Conservation (phyloP, 371 early-diverging fungal species). For the Syncephalastrum racemosum region DNA sequence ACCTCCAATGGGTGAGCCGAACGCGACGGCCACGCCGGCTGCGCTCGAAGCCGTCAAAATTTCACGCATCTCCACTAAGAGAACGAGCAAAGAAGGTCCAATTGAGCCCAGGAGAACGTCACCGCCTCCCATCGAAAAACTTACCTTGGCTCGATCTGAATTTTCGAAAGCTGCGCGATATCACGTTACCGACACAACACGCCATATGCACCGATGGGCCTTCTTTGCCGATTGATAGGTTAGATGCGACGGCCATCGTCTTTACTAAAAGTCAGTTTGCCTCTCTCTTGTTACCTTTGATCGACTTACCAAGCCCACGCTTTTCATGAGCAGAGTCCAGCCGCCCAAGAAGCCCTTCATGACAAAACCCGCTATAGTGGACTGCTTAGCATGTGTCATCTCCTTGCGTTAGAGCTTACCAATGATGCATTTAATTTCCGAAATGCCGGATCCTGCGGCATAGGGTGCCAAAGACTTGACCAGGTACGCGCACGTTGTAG, state of each 20-base stretch:
- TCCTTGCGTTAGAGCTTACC: slow-evolving; percentile 36
- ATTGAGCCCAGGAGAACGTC: background rate
- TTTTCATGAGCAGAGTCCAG: slow-evolving; percentile 88
- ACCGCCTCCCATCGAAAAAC: background rate
- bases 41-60: slow-evolving; percentile 92
- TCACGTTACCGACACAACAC: slow-evolving; percentile 88
- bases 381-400: background rate
- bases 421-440: slow-evolving; percentile 95
- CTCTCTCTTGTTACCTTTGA: background rate
- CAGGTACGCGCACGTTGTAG: slow-evolving; percentile 55
- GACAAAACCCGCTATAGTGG: slow-evolving; percentile 74
- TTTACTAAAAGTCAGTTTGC: slow-evolving; percentile 15
- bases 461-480: slow-evolving; percentile 78
- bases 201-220: slow-evolving; percentile 96
- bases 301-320: slow-evolving; percentile 67
- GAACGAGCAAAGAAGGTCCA: background rate
- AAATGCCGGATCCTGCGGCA: slow-evolving; percentile 95
- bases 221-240: slow-evolving; percentile 91
- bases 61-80: slow-evolving; percentile 79
- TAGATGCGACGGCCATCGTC: slow-evolving; percentile 86
- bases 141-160: slow-evolving; percentile 81
- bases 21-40: slow-evolving; percentile 66
- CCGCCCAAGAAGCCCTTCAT: slow-evolving; percentile 88
- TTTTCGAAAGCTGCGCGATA: slow-evolving; percentile 82
- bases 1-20: slow-evolving; percentile 75